Percentiles rank a stretch among this genome's conserved stretches.
Evolutionary conservation across 768 basidiomycete genomes (phyloP).

Genomic region (Russula sp.): DNA sequence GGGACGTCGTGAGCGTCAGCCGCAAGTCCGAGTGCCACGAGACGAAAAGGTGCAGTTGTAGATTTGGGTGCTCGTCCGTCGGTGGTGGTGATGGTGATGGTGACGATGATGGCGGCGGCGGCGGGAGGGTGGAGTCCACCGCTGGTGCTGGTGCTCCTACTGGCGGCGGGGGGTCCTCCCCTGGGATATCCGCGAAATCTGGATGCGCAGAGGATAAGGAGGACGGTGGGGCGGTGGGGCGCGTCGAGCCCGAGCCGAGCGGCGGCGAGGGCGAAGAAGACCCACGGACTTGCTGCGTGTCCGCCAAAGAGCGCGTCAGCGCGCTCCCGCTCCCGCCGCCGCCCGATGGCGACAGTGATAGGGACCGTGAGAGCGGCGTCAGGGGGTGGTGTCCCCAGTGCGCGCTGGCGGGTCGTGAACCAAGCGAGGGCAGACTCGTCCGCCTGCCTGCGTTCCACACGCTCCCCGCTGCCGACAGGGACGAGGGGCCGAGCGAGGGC

Average conservation of each 20-base stretch:
- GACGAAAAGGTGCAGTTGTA: slow-evolving; percentile 85
- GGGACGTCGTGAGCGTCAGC: slow-evolving; percentile 83
- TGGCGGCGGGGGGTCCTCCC: slow-evolving; percentile 15
- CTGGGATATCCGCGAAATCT: slow-evolving; percentile 1
- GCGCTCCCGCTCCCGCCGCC: slow-evolving; percentile 33
- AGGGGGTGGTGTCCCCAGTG: slow-evolving; percentile 28
- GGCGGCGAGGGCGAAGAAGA: not conserved
- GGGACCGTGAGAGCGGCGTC: slow-evolving; percentile 27
- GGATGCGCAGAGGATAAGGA: slow-evolving; percentile 5
- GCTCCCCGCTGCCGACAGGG: not conserved
- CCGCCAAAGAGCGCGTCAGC: slow-evolving; percentile 34
- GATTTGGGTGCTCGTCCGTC: slow-evolving; percentile 47
- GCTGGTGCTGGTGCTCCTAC: not conserved
- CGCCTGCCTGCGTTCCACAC: not conserved
- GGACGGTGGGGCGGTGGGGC: not conserved
- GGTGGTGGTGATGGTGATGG: slow-evolving; percentile 5
- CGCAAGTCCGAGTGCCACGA: slow-evolving; percentile 85
- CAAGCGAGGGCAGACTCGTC: not conserved
- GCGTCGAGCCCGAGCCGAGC: not conserved
- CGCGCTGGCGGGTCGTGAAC: too few relatives aligned
- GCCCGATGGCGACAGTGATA: not conserved
- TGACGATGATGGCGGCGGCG: not conserved
- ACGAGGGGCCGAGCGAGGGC: slow-evolving; percentile 28
- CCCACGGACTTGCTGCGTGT: not conserved
- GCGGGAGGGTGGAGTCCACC: not conserved